Evolutionary conservation across 164 flowering plant genomes (phyloP).

Genomic region (Brasenia schreberi): DNA sequence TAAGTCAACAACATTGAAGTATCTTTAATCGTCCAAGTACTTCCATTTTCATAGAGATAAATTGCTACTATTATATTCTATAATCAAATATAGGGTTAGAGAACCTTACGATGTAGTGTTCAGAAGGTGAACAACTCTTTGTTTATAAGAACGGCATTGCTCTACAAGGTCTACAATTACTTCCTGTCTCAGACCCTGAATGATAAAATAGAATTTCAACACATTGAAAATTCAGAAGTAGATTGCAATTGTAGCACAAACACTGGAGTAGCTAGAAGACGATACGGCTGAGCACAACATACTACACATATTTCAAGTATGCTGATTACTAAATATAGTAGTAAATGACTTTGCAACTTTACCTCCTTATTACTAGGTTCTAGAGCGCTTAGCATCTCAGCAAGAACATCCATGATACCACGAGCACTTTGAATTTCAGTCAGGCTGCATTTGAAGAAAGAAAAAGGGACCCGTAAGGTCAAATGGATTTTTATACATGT

Average conservation of each 20-base stretch:
- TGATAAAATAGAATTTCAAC: conserved; percentile 1
- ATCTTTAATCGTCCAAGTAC: no score
- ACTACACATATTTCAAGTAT: background rate
- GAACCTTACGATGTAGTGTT: conserved; percentile 78
- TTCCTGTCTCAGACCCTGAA: conserved; percentile 83
- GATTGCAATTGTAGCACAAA: background rate
- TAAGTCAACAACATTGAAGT: no score
- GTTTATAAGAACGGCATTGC: conserved; percentile 88
- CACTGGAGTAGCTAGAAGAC: no score
- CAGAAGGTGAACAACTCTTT: conserved; percentile 90
- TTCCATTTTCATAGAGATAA: no score
- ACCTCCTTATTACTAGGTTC: conserved; percentile 52
- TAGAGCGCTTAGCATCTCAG: conserved; percentile 93
- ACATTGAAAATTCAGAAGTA: background rate
- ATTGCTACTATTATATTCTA: no score
- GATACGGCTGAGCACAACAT: no score
- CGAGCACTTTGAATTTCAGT: conserved; percentile 96
- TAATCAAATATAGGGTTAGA: background rate
- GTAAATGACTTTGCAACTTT: background rate
- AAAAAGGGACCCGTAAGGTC: background rate
- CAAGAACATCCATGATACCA: conserved; percentile 94
- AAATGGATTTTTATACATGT: no score
- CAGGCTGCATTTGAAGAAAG: conserved; percentile 30
- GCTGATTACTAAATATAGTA: background rate
- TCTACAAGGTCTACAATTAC: conserved; percentile 90